A percentile compares a stretch with the other conserved stretches of the same genome.
These are phyloP conservation scores for Tulasnella sp. DNA, from an alignment of 768 basidiomycete genomes.

Conservation along the genomic window DNA sequence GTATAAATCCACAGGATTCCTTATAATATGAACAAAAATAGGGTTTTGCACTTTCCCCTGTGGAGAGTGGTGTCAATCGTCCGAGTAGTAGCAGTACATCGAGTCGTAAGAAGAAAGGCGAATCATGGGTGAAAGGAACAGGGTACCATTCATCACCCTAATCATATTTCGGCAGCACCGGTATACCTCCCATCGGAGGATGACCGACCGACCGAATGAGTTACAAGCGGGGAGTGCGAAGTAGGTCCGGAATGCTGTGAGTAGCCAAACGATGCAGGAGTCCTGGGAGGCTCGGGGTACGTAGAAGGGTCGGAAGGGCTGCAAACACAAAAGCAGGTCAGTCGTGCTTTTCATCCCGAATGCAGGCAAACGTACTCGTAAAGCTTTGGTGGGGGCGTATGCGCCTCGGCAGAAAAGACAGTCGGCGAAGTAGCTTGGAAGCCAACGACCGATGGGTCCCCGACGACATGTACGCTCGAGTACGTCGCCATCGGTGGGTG, in stretches of 20 bases:
- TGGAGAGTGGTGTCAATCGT: no score
- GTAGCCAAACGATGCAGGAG: slow-evolving; percentile 2
- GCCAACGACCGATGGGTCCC: background rate
- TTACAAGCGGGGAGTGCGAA: background rate
- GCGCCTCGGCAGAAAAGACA: no score
- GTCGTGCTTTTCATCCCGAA: background rate
- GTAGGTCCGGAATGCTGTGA: background rate
- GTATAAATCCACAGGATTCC: no score
- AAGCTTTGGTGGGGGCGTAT: background rate
- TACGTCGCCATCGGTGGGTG: background rate
- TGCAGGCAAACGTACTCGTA: background rate
- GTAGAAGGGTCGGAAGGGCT: slow-evolving; percentile 3
- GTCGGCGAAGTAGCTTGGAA: background rate
- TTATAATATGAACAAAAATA: no score
- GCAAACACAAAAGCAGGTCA: background rate
- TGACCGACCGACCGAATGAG: background rate
- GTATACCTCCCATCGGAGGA: background rate
- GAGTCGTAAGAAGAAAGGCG: no score
- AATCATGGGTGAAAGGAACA: no score
- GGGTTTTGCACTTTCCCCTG: no score
- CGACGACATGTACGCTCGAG: background rate
- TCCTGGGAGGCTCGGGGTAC: background rate
- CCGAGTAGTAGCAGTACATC: no score
- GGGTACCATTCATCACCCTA: no score
- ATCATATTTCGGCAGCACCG: background rate